Evolutionary conservation across 768 basidiomycete species (phyloP), one percentile per base, ranked within the genome.

Genomic region (Heimioporus sp.): DNA sequence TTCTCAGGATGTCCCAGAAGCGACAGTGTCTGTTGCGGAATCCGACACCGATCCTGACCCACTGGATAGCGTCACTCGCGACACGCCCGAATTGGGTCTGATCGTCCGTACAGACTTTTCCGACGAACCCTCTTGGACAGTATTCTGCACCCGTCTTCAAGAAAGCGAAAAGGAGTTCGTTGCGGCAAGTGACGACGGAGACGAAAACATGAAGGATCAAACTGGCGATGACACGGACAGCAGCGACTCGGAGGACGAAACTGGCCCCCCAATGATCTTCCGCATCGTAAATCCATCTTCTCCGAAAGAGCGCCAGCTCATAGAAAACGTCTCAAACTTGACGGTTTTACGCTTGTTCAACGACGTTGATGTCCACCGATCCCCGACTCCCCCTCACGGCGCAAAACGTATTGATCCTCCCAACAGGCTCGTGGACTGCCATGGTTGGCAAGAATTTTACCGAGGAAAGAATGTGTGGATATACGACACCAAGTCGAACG

Each of bases 381-480:
- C 81, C 1, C 86, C 85, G 17, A 49, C 54, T 4, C 77, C 67
- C 8, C 78, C 79, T 31, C 52, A 70, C 2, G 81, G 75, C 24
- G 65, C 70, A 24, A 76, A 72, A 44, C 80, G 76, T 41, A 67
- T 80, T 49, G 66, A 70, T 12, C 75, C 80, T 12, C 74, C 73
- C 19, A 82, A 85, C 63, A 75, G 80, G 39, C 75, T 91, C 16
- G 76, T 85, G 31, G 86, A 87, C 62, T 68, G 73, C 45, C 72
- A 72, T 24, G 83, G 85, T 3, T 82, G 81, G 79, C 89, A 90
- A 67, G 90, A 91, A 65, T 74, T 82, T 15, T 92, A 91, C 62
- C 62, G 64, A 4, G 89, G 90, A 11, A 78, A 80, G 58, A 78
- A 74, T 31, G 58, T 91, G 20, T 91, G 90, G 90, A 77, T 91